Base-by-base conservation (phyloP, 768 basidiomycete genomes). In the Hebeloma cylindrosporum region DNA sequence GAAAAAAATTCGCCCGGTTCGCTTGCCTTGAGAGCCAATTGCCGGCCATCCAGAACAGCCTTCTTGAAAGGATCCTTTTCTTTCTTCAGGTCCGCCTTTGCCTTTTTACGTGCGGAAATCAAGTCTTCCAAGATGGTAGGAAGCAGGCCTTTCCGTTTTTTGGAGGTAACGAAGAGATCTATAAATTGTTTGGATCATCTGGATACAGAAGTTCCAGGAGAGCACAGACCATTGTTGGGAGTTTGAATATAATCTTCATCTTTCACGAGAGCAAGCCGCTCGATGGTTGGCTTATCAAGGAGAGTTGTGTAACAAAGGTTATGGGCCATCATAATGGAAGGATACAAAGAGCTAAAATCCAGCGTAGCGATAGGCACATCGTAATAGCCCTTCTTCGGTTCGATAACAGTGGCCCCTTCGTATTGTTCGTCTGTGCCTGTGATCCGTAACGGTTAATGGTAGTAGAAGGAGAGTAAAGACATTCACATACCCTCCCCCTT, bases 241-340 rank as follows among this genome's bases (percentile, higher is more conserved):
- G 96, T 98, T 57, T 88, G 82, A 44, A 90, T 85, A 59, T 96
- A 99, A 65, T 99, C 95, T 5, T 83, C 75, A 51, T 89, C 92
- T 60, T 88, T 91, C 25, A 80, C 78, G 14, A 98, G 74, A 6
- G 74, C 68, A 10, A 98, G 70, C 14, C 88, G 78, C 14, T 92
- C 86, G 9, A 95, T 85, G 0, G 85, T 87, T 4, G 46, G 32
- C 61, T 82, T 87, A 50, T 96, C 90, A 27, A 97, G 64, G n/a
- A 98, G 73, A 0, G 96, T 97, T 0, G 96, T 97, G 60, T 98
- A 99, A 64, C 96, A 99, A 1, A 99, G 71, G 61, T 99, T 99
- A 66, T 99, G 96, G 2, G 95, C 96, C 94, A 97, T 97, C 96
- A 99, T 99, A 68, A 99, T 98, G 0, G 96, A 98, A 3, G 96